Evolutionary conservation across 768 basidiomycete genomes (phyloP).

Genomic region (Suillus discolor): DNA sequence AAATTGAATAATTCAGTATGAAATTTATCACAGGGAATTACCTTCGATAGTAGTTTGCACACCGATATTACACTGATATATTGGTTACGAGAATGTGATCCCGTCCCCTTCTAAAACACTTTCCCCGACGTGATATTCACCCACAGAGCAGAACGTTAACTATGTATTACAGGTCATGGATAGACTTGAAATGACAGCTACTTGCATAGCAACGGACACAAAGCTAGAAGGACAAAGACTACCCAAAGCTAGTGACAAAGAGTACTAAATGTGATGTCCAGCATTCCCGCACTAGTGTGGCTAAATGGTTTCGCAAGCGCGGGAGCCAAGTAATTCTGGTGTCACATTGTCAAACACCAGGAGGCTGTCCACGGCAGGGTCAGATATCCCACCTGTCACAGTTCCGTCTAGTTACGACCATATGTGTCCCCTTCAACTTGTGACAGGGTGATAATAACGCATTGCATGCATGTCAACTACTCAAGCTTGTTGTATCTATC

Average conservation of each 20-base stretch:
- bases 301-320: conserved; percentile 5
- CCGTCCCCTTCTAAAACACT: background rate
- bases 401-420: background rate
- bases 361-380: background rate
- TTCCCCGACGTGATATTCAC: conserved; percentile 3
- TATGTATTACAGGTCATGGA: background rate
- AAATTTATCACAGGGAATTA: background rate
- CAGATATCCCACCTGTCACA: background rate
- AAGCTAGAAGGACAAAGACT: conserved; percentile 15
- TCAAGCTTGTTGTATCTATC: too few relatives aligned
- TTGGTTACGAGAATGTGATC: background rate
- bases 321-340: background rate
- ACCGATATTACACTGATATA: conserved; percentile 14
- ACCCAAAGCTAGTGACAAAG: conserved; percentile 21
- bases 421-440: background rate
- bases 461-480: background rate
- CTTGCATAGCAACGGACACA: conserved; percentile 24
- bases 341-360: conserved; percentile 3
- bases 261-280: conserved; percentile 16
- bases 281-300: conserved; percentile 9
- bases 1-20: conserved; percentile 9
- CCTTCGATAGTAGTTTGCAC: background rate
- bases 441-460: conserved; percentile 4
- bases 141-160: conserved; percentile 1
- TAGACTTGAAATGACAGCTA: conserved; percentile 2